phyloP scores from a whole-genome alignment of 106 monocot genomes.

The Triglochin maritima region DNA sequence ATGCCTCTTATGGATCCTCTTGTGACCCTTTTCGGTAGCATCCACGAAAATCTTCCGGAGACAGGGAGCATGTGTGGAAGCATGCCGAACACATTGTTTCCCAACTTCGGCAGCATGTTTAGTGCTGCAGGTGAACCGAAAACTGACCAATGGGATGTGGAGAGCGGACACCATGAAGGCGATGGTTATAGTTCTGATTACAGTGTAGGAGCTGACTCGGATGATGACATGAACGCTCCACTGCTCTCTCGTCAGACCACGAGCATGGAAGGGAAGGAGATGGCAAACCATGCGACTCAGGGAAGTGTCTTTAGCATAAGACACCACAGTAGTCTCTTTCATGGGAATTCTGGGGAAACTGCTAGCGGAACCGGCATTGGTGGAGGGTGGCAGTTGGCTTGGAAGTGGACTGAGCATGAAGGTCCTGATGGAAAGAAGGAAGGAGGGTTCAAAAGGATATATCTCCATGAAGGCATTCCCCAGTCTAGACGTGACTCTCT shows the following conservation, averaged over 20 bases:
- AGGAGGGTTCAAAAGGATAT: constrained; percentile 21
- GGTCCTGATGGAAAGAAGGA: constrained; percentile 7
- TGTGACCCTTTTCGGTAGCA: constrained; percentile 71
- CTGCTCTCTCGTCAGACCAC: constrained; percentile 47
- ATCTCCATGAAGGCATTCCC: constrained; percentile 10
- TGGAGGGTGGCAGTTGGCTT: constrained; percentile 23
- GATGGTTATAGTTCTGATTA: constrained; percentile 33
- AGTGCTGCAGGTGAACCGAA: constrained; percentile 38
- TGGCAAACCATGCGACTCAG: constrained; percentile 6
- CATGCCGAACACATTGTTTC: constrained; percentile 25
- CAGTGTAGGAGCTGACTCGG: constrained; percentile 24
- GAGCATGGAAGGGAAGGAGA: constrained; percentile 36
- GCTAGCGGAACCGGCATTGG: constrained; percentile 10
- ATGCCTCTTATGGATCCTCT: constrained; percentile 62
- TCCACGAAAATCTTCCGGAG: constrained; percentile 64
- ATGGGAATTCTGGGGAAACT: constrained; percentile 3
- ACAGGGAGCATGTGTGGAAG: constrained; percentile 48
- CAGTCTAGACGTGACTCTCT: constrained; percentile 9
- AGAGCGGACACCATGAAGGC: constrained; percentile 29
- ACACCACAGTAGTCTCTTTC: constrained; percentile 32
- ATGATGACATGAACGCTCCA: constrained; percentile 43
- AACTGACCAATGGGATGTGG: constrained; percentile 57
- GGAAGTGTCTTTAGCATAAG: constrained; percentile 31
- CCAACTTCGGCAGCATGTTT: constrained; percentile 90
- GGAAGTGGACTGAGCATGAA: constrained; percentile 15